Base-by-base conservation (phyloP, 2,329 filamentous ascomycete species). In the Microsporum canis region DNA sequence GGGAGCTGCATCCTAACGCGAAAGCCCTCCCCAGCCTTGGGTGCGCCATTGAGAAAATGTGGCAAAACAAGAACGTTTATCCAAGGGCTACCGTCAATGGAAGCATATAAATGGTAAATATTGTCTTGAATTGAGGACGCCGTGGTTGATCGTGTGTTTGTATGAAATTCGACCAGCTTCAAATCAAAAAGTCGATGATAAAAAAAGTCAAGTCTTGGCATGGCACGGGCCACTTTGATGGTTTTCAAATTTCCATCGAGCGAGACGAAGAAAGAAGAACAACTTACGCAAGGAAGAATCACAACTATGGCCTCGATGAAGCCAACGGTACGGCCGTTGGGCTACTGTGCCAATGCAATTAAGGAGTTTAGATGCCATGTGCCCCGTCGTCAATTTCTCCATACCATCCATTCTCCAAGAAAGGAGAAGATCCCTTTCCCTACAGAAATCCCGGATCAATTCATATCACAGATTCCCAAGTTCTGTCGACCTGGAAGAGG, bases 341-440 rank as follows among this genome's bases (percentile, higher is more conserved):
- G 84, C 79, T 86, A 84, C 75, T 83, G 88, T 71, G 88, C 88
- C 75, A 78, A 82, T 34, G 76, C 83, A 41, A 71, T 89, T 67
- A 79, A 85, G 65, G 80, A 82, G 70, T 75, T 80, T 55, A 62
- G 58, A 27, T 78, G 83, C 63, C 80, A 82, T 61, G 75, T 72
- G 60, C 67, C 70, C 45, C 69, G 68, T 57, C 72, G 71, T 59
- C 73, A 84, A 66, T 77, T 78, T 63, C 75, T 86, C 71, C 73
- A 76, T 53, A 79, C 80, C 64, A 70, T 77, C 64, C 75, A 80
- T 68, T 72, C 77, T 60, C 66, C 76, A 61, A 74, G 71, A 57
- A 73, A 73, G 63, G 71, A 72, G 65, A 72, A 69, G 61, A 67
- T 71, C 53, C 70, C 74, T 66, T 68, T 78, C 60, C 76, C 76